A percentile compares a stretch with the other conserved stretches of the same genome.
phyloP scores from a whole-genome alignment of 176 grass and related monocot species.

The Oryza meyeriana region DNA sequence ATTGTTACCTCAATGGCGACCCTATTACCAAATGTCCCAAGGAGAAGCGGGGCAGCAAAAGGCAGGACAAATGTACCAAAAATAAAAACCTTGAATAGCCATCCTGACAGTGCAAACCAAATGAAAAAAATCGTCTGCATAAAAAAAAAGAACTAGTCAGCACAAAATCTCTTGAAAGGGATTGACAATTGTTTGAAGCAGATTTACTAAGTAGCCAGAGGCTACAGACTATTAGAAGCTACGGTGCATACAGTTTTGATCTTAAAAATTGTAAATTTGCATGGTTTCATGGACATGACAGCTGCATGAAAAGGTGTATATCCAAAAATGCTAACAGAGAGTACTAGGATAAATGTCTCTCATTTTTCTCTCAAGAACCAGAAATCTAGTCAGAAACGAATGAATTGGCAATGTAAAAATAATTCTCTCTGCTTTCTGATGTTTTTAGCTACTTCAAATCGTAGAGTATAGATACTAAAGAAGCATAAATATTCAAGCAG shows the following conservation, averaged over 20 bases:
- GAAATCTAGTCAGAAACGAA: not conserved
- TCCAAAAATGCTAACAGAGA: not conserved
- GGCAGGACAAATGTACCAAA: constrained; percentile 77
- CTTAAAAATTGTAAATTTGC: not conserved
- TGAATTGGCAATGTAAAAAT: not conserved
- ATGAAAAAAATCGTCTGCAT: constrained; percentile 82
- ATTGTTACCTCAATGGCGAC: constrained; percentile 71
- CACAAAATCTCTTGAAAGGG: not conserved
- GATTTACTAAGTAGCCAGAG: not conserved
- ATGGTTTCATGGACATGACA: not conserved
- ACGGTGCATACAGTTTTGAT: not conserved
- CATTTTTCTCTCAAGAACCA: not conserved
- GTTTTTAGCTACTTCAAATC: not conserved
- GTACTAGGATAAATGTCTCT: not conserved
- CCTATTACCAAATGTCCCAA: constrained; percentile 77
- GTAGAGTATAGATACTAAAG: not conserved
- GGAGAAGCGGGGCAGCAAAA: constrained; percentile 81
- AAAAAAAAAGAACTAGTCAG: constrained; percentile 3
- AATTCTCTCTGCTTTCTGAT: not conserved
- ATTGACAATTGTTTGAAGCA: not conserved
- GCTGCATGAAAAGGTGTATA: not conserved
- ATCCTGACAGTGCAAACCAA: constrained; percentile 82
- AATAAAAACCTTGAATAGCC: constrained; percentile 95
- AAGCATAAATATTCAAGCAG: not conserved
- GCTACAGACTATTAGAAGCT: not conserved